Evolutionary conservation across 768 basidiomycete genomes (phyloP), one percentile per base, ranked within the genome.

Genomic region (Kwoniella sp.): DNA sequence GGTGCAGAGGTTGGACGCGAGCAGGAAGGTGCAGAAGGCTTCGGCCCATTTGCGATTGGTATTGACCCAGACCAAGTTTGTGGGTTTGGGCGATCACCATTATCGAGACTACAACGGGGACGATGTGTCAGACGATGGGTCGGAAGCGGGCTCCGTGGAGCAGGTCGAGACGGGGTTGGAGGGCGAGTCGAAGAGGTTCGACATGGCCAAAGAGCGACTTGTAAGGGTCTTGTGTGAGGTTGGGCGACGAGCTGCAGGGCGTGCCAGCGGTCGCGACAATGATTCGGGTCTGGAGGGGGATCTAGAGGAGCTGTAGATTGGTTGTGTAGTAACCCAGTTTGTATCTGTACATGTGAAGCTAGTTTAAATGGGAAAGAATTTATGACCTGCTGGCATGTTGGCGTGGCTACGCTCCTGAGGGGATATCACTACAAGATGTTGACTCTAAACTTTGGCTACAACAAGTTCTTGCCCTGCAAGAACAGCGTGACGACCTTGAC

Each of bases 201-300:
- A 61, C 26, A 25, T 43, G 29, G 68, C 68, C 9, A 58, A 58
- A 19, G 63, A 67, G 54, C 59, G 44, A 25, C 38, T 70, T 31
- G 65, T 70, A 0, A 58, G 47, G 14, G 65, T 70, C n/a, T 44
- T 68, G 15, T 58, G 46, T 39, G 47, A 50, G 4, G 48, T 68
- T 11, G 60, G 63, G 10, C 43, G 66, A 20, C 26, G 61, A 27
- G 66, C 66, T 3, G 56, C 63, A 5, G 63, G 66, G 4, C 42
- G 66, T 25, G 47, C 31, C 5, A 29, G 19, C 26, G 55, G 57
- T 2, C 17, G 63, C 10, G 63, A 59, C 37, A 58, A 65, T 12
- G 66, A 68, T 56, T 68, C 66, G 3, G 66, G 66, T 3, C 25
- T 68, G 27, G 66, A 68, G 31, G 57, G 52, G 17, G 66, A 68